A percentile compares a stretch with the other conserved stretches of the same genome.
Evolutionary conservation across 108 stramenopile species (phyloP).

Genomic region (Cyclotella atomus): DNA sequence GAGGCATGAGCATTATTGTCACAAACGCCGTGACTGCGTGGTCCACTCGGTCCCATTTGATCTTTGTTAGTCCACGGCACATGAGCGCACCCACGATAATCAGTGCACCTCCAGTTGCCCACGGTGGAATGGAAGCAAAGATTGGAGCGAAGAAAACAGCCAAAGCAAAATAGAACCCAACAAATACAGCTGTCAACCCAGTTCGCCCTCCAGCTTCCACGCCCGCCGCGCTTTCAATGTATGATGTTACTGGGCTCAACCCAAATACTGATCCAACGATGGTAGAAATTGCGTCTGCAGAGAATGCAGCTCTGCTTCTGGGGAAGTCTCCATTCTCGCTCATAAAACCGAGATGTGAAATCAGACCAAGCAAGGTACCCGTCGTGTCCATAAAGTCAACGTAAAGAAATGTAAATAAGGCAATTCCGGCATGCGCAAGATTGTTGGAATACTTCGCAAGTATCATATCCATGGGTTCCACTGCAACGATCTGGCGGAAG

Average conservation of each 20-base stretch:
- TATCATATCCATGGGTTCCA: slow-evolving; percentile 49
- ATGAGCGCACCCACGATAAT: slow-evolving; percentile 82
- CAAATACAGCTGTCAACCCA: slow-evolving; percentile 62
- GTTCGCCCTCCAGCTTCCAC: slow-evolving; percentile 68
- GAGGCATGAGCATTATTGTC: slow-evolving; percentile 84
- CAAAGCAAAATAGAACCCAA: slow-evolving; percentile 59
- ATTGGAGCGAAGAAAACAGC: slow-evolving; percentile 84
- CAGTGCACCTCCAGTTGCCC: slow-evolving; percentile 86
- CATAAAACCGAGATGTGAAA: slow-evolving; percentile 14
- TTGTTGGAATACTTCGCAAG: slow-evolving; percentile 45
- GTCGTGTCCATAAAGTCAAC: slow-evolving; percentile 73
- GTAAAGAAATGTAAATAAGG: slow-evolving; percentile 60
- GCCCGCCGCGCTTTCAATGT: slow-evolving; percentile 72
- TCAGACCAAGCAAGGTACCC: not conserved
- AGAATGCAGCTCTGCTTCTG: slow-evolving; percentile 46
- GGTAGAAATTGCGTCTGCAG: slow-evolving; percentile 67
- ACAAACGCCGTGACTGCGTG: slow-evolving; percentile 84
- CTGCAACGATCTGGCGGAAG: slow-evolving; percentile 61
- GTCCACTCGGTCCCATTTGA: slow-evolving; percentile 75
- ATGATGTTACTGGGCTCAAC: slow-evolving; percentile 67
- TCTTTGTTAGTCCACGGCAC: slow-evolving; percentile 56
- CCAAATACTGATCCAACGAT: slow-evolving; percentile 74
- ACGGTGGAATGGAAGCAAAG: slow-evolving; percentile 78
- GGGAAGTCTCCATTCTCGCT: slow-evolving; percentile 74
- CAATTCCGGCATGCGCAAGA: slow-evolving; percentile 45